These are phyloP conservation scores for Suillus weaverae DNA, from an alignment of 768 basidiomycete genomes.

Conservation along the genomic window DNA sequence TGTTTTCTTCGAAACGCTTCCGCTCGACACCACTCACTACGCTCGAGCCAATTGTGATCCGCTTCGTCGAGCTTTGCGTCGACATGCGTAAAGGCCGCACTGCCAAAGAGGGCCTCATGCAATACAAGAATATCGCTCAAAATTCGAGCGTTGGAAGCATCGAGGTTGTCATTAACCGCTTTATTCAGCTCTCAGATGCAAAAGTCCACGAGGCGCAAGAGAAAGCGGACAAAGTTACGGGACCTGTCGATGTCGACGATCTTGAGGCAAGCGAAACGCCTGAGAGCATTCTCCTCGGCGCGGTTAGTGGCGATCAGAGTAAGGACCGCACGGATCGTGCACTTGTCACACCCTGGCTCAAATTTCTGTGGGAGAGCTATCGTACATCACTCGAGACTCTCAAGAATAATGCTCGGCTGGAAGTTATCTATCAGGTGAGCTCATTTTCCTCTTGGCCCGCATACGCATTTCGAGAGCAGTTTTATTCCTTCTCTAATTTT, in stretches of 20 bases:
- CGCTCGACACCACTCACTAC: constrained; percentile 84
- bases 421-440: constrained; percentile 89
- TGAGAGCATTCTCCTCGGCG: constrained; percentile 85
- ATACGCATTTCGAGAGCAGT: neutral
- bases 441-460: neutral
- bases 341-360: constrained; percentile 95
- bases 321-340: constrained; percentile 94
- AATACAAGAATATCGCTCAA: constrained; percentile 98
- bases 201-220: constrained; percentile 87
- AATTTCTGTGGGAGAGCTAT: constrained; percentile 99
- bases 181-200: constrained; percentile 76
- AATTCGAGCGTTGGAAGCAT: constrained; percentile 89
- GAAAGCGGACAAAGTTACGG: constrained; percentile 74
- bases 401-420: constrained; percentile 92
- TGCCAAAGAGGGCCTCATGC: constrained; percentile 94
- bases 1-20: constrained; percentile 93
- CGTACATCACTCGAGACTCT: constrained; percentile 93
- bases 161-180: constrained; percentile 85
- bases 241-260: constrained; percentile 85
- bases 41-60: constrained; percentile 93
- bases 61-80: constrained; percentile 95
- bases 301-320: constrained; percentile 87
- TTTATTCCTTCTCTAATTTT: neutral
- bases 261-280: constrained; percentile 95
- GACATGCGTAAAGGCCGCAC: constrained; percentile 91